Conservation (phyloP, 257 asterid species). For the Ligustrum vulgare region DNA sequence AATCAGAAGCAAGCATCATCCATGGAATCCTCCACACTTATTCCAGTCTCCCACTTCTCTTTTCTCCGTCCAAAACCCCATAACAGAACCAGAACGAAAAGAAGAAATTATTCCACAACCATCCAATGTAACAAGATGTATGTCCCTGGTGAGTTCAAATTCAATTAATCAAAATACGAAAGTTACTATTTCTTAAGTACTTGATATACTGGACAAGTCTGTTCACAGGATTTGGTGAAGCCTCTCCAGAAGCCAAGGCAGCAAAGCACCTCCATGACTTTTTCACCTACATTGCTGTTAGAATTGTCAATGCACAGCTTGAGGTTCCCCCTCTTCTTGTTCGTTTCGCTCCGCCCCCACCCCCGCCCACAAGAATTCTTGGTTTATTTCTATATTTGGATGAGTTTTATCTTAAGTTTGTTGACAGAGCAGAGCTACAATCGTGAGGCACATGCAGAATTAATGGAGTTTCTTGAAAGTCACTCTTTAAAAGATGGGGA, state of each 20-base stretch:
- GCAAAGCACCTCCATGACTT: constrained; percentile 78
- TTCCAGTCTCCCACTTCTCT: constrained; percentile 28
- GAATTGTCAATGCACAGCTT: constrained; percentile 72
- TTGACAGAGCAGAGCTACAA: constrained; percentile 75
- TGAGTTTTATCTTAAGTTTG: constrained; percentile 21
- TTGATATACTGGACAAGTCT: neutral
- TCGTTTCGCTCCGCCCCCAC: neutral
- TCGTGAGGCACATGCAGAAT: constrained; percentile 67
- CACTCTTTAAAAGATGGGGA: constrained; percentile 70
- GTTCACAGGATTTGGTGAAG: constrained; percentile 77
- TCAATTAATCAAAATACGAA: neutral
- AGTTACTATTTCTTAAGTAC: neutral
- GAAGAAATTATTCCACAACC: constrained; percentile 25
- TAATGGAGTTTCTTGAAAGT: constrained; percentile 61
- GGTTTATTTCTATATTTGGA: neutral
- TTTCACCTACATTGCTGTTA: constrained; percentile 76
- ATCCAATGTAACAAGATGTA: constrained; percentile 79
- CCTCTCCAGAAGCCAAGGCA: constrained; percentile 83
- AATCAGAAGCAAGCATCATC: constrained; percentile 11
- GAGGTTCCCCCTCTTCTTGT: constrained; percentile 43
- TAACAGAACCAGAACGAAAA: constrained; percentile 16
- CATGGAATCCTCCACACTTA: constrained; percentile 45
- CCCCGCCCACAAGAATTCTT: neutral
- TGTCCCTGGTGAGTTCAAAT: constrained; percentile 72
- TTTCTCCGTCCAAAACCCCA: constrained; percentile 31